A percentile compares a stretch with the other conserved stretches of the same genome.
Evolutionary conservation across 1,284 basidiomycete genomes (phyloP).

Genomic region (Puccinia brachypodii): DNA sequence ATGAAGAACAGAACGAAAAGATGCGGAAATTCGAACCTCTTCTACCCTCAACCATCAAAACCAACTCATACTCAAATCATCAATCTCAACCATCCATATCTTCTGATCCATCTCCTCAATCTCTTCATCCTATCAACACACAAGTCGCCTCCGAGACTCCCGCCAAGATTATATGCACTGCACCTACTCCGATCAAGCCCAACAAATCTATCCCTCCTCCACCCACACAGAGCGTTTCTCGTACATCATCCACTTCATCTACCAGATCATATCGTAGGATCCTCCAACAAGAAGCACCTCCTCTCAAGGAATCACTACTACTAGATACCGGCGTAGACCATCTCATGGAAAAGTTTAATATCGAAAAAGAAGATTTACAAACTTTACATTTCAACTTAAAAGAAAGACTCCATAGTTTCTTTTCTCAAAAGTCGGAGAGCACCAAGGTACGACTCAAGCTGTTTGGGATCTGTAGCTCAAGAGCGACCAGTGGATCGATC

Average conservation of each 20-base stretch:
- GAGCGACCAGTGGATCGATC: background rate
- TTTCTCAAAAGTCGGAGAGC: slow-evolving; percentile 25
- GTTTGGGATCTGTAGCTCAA: slow-evolving; percentile 37
- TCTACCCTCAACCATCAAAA: slow-evolving; percentile 12
- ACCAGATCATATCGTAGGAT: background rate
- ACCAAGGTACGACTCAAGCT: slow-evolving; percentile 23
- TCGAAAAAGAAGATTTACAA: slow-evolving; percentile 3
- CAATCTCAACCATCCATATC: background rate
- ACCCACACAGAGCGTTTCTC: background rate
- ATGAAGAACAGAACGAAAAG: slow-evolving; percentile 15
- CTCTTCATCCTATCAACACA: slow-evolving; percentile 8
- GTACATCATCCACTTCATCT: background rate
- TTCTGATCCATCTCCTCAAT: background rate
- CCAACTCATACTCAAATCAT: background rate
- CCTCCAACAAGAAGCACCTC: background rate
- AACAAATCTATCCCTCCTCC: background rate
- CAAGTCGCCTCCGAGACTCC: background rate
- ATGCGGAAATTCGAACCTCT: slow-evolving; percentile 11
- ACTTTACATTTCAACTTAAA: slow-evolving; percentile 26
- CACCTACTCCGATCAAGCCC: slow-evolving; percentile 16
- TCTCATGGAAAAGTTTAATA: background rate
- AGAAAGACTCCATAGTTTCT: slow-evolving; percentile 36
- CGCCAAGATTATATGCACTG: slow-evolving; percentile 2
- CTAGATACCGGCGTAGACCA: background rate
- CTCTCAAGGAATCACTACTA: background rate